Evolutionary conservation across 75 land plant species (phyloP).

Genomic region (Isoetes taiwanensis): DNA sequence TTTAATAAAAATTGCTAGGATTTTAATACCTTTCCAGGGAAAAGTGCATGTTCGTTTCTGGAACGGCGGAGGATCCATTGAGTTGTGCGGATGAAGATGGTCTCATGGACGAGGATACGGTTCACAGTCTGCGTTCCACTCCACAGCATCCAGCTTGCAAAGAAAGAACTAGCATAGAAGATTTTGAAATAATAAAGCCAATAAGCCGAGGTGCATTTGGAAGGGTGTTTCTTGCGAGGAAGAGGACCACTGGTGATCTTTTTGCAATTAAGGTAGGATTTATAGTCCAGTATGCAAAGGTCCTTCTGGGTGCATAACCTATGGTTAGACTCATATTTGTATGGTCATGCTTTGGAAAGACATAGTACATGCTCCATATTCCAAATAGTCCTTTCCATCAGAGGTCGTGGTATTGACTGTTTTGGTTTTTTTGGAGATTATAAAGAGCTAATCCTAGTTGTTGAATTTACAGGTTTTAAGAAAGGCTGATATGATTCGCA

Average conservation of each 20-base stretch:
- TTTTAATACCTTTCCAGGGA: conserved; percentile 38
- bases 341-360: no score
- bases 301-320: background rate
- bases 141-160: conserved; percentile 58
- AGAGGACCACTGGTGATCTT: conserved; percentile 90
- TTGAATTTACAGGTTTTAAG: conserved; percentile 53
- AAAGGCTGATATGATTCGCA: conserved; percentile 92
- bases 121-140: conserved; percentile 70
- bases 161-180: conserved; percentile 92
- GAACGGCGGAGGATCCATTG: conserved; percentile 44
- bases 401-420: background rate
- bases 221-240: conserved; percentile 91
- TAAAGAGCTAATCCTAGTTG: background rate
- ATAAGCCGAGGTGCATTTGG: conserved; percentile 99
- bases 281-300: background rate
- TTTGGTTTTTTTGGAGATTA: background rate
- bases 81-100: conserved; percentile 80
- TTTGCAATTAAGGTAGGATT: conserved; percentile 93
- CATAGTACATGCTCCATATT: background rate
- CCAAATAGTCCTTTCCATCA: background rate
- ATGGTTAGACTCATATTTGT: background rate
- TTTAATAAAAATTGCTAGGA: background rate
- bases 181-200: conserved; percentile 94
- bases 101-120: conserved; percentile 68
- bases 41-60: conserved; percentile 64